A percentile compares a stretch with the other conserved stretches of the same genome.
Conservation (phyloP, 352 stramenopile species). For the Thalassiosira mediterranea region DNA sequence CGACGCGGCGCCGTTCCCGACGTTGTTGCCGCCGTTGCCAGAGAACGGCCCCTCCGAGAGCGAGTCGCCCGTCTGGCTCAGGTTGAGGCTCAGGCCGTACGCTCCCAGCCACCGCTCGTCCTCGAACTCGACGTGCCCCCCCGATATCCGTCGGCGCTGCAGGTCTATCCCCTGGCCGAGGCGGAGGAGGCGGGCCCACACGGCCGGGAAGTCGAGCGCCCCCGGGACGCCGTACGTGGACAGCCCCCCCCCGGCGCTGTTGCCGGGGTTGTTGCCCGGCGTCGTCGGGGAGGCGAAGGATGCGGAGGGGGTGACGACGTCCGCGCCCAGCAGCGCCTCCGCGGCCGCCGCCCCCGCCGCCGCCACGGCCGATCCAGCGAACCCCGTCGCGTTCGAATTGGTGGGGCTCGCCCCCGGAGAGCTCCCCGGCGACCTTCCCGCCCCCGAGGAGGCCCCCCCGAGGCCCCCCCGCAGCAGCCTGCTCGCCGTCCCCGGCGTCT, state of each 20-base stretch:
- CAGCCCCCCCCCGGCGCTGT: constrained; percentile 25
- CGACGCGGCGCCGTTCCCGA: neutral
- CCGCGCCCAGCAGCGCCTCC: constrained; percentile 17
- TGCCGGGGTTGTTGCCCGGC: neutral
- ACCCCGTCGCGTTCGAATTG: neutral
- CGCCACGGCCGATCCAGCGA: neutral
- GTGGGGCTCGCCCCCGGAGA: constrained; percentile 20
- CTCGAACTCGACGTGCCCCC: constrained; percentile 93
- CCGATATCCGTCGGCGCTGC: constrained; percentile 80
- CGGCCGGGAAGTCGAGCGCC: constrained; percentile 63
- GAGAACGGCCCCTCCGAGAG: constrained; percentile 74
- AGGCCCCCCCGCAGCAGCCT: constrained; percentile 56
- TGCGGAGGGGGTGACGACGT: constrained; percentile 28
- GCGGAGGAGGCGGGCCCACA: constrained; percentile 75
- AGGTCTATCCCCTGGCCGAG: constrained; percentile 83
- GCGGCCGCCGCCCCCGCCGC: neutral
- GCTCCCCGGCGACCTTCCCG: constrained; percentile 14
- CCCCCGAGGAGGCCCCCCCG: neutral
- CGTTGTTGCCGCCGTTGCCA: constrained; percentile 18
- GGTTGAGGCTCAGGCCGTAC: constrained; percentile 88
- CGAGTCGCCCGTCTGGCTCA: constrained; percentile 74
- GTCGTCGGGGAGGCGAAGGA: constrained; percentile 32
- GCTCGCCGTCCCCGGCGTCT: constrained; percentile 86
- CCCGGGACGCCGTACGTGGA: constrained; percentile 48
- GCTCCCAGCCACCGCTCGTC: constrained; percentile 91